These are phyloP conservation scores for Ascochyta lentis DNA, from an alignment of 2,329 filamentous ascomycete species.

Conservation along the genomic window DNA sequence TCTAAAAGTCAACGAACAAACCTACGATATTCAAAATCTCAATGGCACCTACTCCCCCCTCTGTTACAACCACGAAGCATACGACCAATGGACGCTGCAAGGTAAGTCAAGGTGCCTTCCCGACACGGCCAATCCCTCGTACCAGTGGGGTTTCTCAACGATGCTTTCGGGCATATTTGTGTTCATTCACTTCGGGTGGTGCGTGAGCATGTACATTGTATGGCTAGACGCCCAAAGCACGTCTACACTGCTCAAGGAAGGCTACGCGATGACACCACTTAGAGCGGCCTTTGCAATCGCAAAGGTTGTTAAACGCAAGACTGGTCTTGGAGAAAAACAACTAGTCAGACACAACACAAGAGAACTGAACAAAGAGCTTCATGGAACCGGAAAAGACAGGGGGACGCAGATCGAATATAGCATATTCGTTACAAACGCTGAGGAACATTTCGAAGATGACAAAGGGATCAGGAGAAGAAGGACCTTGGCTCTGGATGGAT, in stretches of 20 bases:
- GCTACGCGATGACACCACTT: conserved; percentile 42
- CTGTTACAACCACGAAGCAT: conserved; percentile 31
- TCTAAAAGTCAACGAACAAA: conserved; percentile 19
- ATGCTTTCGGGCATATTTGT: conserved; percentile 42
- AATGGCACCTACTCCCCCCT: conserved; percentile 15
- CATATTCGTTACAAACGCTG: conserved; percentile 16
- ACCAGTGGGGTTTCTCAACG: conserved; percentile 50
- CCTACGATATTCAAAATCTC: conserved; percentile 21
- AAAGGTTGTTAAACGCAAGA: conserved; percentile 31
- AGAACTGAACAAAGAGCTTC: conserved; percentile 29
- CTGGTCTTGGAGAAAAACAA: conserved; percentile 26
- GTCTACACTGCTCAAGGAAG: conserved; percentile 32
- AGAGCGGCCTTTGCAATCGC: conserved; percentile 40
- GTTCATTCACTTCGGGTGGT: conserved; percentile 42
- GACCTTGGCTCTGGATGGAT: neutral
- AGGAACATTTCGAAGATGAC: neutral
- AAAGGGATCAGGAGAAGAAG: neutral
- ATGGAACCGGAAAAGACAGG: conserved; percentile 17
- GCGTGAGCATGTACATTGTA: conserved; percentile 42
- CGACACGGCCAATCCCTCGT: conserved; percentile 33
- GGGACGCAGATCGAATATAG: conserved; percentile 23
- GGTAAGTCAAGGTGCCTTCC: conserved; percentile 35
- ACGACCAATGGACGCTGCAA: conserved; percentile 9
- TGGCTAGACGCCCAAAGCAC: conserved; percentile 45
- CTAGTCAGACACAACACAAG: conserved; percentile 26